Conservation (phyloP, 345 rosid genomes). For the Rhodomyrtus tomentosa region DNA sequence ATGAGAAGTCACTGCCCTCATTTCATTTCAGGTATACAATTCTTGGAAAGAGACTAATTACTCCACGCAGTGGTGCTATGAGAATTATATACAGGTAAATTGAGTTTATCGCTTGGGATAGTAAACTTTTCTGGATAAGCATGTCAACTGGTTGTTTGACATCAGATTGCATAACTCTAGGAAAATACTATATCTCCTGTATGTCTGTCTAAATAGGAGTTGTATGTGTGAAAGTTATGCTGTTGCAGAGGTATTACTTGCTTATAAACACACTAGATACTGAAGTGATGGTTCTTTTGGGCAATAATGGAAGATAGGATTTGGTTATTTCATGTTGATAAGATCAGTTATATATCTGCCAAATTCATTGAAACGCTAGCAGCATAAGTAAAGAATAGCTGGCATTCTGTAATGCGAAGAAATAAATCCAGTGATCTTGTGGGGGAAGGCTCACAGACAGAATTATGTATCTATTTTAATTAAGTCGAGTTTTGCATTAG, state of each 20-base stretch:
- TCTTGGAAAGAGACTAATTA: constrained; percentile 96
- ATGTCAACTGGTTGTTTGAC: background rate
- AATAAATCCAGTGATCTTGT: background rate
- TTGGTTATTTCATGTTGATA: background rate
- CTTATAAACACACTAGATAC: background rate
- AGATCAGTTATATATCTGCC: too few species aligned
- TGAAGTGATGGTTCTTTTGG: background rate
- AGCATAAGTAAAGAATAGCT: background rate
- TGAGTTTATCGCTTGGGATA: background rate
- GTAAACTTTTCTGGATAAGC: background rate
- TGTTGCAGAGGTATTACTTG: background rate
- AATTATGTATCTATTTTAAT: background rate
- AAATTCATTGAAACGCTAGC: background rate
- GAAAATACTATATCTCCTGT: background rate
- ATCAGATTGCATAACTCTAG: background rate
- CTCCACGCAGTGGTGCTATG: constrained; percentile 98
- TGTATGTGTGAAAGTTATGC: background rate
- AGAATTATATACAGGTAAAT: constrained; percentile 87
- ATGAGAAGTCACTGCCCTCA: background rate
- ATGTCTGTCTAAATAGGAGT: background rate
- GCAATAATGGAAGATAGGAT: background rate
- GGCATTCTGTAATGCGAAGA: background rate
- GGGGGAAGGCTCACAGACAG: background rate
- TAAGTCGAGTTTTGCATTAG: background rate
- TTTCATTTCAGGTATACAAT: constrained; percentile 51